Base-by-base conservation (phyloP, 139 green algal genomes). In the Chlamydomonas urium region DNA sequence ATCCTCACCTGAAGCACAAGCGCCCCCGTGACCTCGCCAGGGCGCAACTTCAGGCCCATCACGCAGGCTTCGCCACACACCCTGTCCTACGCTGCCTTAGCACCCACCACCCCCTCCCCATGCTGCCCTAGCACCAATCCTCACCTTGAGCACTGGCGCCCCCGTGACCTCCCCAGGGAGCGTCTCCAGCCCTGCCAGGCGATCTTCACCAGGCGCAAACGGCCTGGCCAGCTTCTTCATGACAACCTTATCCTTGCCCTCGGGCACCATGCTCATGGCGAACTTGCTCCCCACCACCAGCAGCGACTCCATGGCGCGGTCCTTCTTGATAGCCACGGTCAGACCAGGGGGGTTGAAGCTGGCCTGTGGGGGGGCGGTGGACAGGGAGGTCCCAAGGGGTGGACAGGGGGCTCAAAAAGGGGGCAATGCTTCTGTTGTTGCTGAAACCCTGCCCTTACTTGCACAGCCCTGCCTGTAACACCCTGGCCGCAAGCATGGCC, bases 241-340 rank as follows among this genome's bases (percentile, higher is more conserved):
- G 61, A 74, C 47, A 14, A 24, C 3, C 23, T 47, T 66, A 10
- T 74, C 66, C 32, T 23, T 21, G 8, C 50, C 50, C 75, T 96
- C 86, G 2, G 88, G 80, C 56, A 98, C 75, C 59, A 98, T 83
- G 77, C 90, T 96, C 21, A 99, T 68, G n/a, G 81, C 82, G 32
- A 74, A 74, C 4, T 33, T 50, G 48, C 21, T 28, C 6, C 48
- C 47, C 4, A 56, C 6, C 23, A 53, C 47, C 62, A 98, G 68
- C 72, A 98, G 79, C n/a, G 69, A 72, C 83, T 98, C 94, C 38
- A 97, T 85, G 6, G 91, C 89, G n/a, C 94, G 88, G 71, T 98
- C 94, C 60, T 96, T 96, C 72, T 95, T 95, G 3, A 96, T 89
- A 1, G 94, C 85, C 45, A 98, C 80, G 0, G 94, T 97, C 3